Evolutionary conservation across 139 green algal species (phyloP).

Genomic region (Chlorella sp.): DNA sequence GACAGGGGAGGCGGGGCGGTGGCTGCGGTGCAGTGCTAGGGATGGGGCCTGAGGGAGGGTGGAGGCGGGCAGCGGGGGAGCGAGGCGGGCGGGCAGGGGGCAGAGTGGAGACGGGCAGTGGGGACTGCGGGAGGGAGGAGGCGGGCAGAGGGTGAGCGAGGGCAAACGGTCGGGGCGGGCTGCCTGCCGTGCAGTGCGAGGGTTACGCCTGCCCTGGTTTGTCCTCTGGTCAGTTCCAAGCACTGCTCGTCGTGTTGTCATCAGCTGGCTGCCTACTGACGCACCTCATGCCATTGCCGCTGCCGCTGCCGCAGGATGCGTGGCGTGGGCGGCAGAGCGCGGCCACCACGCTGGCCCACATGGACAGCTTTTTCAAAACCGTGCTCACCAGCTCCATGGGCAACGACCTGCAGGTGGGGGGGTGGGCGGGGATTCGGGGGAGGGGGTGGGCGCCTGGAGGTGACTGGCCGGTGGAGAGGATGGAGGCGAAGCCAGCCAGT

Average conservation of each 20-base stretch:
- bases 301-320: constrained; percentile 35
- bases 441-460: neutral
- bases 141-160: too few species aligned
- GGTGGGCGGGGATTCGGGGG: too few species aligned
- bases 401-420: constrained; percentile 52
- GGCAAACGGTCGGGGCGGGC: too few species aligned
- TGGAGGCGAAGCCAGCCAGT: neutral
- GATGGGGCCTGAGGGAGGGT: neutral
- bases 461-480: neutral
- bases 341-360: constrained; percentile 41
- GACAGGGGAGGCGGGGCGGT: neutral
- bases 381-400: constrained; percentile 55
- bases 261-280: too few species aligned
- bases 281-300: neutral
- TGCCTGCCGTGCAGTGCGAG: too few species aligned
- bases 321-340: constrained; percentile 68
- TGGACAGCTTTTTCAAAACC: constrained; percentile 64
- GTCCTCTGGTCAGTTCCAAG: too few species aligned
- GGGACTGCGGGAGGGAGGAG: too few species aligned
- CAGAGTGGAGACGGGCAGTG: too few species aligned
- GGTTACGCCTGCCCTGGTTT: too few species aligned
- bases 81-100: too few species aligned
- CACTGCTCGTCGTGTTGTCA: too few species aligned
- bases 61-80: neutral
- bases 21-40: neutral